Evolutionary conservation across 2,329 filamentous ascomycete genomes (phyloP).

Genomic region (Arthrobotrys musiformis): DNA sequence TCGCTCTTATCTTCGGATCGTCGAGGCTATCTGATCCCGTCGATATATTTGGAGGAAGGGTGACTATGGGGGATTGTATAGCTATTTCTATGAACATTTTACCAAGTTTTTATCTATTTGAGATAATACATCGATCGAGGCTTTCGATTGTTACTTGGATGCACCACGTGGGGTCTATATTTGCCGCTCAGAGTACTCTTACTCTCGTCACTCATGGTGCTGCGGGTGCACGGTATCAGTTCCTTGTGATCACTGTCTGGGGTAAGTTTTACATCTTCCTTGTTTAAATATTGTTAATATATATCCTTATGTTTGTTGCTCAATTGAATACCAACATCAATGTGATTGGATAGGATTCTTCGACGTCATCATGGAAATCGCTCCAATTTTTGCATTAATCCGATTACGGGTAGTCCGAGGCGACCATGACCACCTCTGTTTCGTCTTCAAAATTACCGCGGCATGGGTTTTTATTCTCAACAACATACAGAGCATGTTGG

Average conservation of each 20-base stretch:
- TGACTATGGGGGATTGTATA: not conserved
- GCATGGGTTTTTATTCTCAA: not conserved
- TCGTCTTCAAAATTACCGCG: not conserved
- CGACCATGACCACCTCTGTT: not conserved
- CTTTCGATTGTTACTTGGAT: constrained; percentile 5
- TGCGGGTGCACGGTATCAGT: not conserved
- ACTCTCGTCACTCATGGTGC: not conserved
- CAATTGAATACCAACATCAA: not conserved
- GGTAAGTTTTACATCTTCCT: not conserved
- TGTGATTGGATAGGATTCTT: not conserved
- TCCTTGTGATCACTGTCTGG: not conserved
- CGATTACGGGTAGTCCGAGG: not conserved
- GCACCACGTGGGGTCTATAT: not conserved
- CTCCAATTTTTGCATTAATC: not conserved
- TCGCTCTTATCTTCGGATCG: not conserved
- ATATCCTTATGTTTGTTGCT: too few relatives aligned
- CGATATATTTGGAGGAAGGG: not conserved
- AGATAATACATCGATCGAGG: not conserved
- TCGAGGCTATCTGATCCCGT: not conserved
- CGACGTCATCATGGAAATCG: not conserved
- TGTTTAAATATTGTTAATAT: not conserved
- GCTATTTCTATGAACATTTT: not conserved
- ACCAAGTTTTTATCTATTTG: constrained; percentile 1
- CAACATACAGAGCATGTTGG: not conserved
- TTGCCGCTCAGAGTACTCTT: not conserved